Percentiles rank a stretch among this genome's conserved stretches.
Conservation (phyloP, 2,329 filamentous ascomycete species). For the Alternaria sp. region DNA sequence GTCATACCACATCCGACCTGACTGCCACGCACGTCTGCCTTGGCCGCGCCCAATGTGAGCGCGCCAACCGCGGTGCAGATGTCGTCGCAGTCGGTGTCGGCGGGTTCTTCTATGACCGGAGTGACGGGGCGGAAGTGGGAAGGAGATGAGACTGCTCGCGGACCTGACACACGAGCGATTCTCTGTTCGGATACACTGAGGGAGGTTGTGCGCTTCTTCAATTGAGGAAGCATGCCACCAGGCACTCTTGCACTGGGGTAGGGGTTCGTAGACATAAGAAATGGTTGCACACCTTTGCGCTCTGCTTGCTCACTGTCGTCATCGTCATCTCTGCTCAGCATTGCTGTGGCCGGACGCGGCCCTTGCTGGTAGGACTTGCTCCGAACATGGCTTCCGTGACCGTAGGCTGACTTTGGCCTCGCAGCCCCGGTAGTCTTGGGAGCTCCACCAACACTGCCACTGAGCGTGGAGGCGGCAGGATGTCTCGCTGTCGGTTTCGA, state of each 20-base stretch:
- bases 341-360: constrained; percentile 48
- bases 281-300: constrained; percentile 54
- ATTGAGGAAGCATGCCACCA: constrained; percentile 31
- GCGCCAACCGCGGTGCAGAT: constrained; percentile 33
- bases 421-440: constrained; percentile 53
- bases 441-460: constrained; percentile 61
- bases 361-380: constrained; percentile 55
- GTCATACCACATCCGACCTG: constrained; percentile 34
- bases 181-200: constrained; percentile 22
- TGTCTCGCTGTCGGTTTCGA: constrained; percentile 52
- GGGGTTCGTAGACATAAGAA: constrained; percentile 49
- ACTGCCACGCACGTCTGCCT: constrained; percentile 23
- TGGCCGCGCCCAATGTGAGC: constrained; percentile 34
- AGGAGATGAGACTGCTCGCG: constrained; percentile 36
- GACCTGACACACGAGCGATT: constrained; percentile 18
- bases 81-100: constrained; percentile 37
- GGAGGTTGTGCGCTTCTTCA: constrained; percentile 25
- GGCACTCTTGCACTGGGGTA: constrained; percentile 37
- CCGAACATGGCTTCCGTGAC: constrained; percentile 48
- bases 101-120: constrained; percentile 37
- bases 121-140: constrained; percentile 27
- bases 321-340: constrained; percentile 53
- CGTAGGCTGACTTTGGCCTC: constrained; percentile 59
- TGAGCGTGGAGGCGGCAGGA: constrained; percentile 58
- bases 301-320: constrained; percentile 48